phyloP scores from a whole-genome alignment of 2,329 filamentous ascomycete genomes.

The Aspergillus brunneoviolaceus region DNA sequence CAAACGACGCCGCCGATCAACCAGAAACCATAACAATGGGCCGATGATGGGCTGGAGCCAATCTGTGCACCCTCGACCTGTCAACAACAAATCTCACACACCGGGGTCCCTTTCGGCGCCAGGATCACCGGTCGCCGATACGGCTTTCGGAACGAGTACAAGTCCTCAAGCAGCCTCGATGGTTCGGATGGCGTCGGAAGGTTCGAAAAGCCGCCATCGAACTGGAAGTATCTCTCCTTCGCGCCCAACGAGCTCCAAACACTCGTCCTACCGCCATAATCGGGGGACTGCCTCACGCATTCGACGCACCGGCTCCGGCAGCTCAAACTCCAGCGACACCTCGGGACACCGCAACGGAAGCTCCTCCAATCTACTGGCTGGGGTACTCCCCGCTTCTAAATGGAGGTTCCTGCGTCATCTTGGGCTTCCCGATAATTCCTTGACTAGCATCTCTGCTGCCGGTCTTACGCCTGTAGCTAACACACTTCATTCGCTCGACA shows the following conservation, averaged over 20 bases:
- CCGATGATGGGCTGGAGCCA: constrained; percentile 68
- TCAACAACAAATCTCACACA: constrained; percentile 65
- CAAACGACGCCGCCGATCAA: constrained; percentile 80
- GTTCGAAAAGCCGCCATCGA: constrained; percentile 41
- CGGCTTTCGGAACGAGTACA: constrained; percentile 48
- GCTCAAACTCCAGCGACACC: constrained; percentile 75
- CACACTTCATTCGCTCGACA: constrained; percentile 85
- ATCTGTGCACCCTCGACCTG: constrained; percentile 58
- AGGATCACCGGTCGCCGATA: constrained; percentile 58
- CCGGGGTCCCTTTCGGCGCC: constrained; percentile 68
- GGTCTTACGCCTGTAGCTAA: constrained; percentile 81
- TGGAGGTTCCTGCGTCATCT: constrained; percentile 95
- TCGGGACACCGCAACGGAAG: constrained; percentile 62
- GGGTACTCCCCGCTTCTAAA: constrained; percentile 76
- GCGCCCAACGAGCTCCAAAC: constrained; percentile 73
- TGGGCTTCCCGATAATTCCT: constrained; percentile 84
- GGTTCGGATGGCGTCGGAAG: constrained; percentile 60
- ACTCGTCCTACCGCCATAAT: constrained; percentile 62
- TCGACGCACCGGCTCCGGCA: constrained; percentile 83
- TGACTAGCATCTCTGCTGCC: constrained; percentile 73
- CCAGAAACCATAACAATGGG: constrained; percentile 73
- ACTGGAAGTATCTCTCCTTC: constrained; percentile 78
- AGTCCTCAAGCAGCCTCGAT: constrained; percentile 50
- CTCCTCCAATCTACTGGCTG: constrained; percentile 72
- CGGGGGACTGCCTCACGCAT: constrained; percentile 71